These are phyloP conservation scores for Stipa capillata DNA, from an alignment of 176 grass and related monocot genomes.

Conservation along the genomic window DNA sequence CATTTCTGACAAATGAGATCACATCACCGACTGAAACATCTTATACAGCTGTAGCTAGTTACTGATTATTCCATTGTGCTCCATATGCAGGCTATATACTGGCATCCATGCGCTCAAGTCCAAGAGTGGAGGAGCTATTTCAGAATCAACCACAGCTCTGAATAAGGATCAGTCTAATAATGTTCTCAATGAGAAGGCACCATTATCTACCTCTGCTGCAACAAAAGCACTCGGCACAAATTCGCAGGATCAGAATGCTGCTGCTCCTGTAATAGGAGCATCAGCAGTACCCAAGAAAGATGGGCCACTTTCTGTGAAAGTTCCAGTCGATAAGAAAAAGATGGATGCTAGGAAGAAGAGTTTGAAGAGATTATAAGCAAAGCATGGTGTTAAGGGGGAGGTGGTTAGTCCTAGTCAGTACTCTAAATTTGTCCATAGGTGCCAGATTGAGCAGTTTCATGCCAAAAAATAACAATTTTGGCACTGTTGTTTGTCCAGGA, in stretches of 20 bases:
- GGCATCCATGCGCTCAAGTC: slow-evolving; percentile 72
- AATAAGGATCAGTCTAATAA: slow-evolving; percentile 43
- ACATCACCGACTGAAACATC: not conserved
- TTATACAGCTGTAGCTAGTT: not conserved
- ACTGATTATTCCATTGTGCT: not conserved
- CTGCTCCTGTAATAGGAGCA: slow-evolving; percentile 8
- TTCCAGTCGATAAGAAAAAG: slow-evolving; percentile 67
- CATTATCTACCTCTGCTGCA: slow-evolving; percentile 32
- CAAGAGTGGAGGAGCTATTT: slow-evolving; percentile 53
- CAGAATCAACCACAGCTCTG: slow-evolving; percentile 49
- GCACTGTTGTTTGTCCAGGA: not conserved
- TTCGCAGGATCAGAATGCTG: slow-evolving; percentile 57
- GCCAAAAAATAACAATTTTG: not conserved
- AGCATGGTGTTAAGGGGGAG: not conserved
- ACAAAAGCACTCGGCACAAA: slow-evolving; percentile 22
- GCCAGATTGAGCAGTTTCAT: not conserved
- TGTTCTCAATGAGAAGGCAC: not conserved
- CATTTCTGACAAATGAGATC: not conserved
- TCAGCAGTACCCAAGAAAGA: slow-evolving; percentile 41
- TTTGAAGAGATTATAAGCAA: slow-evolving; percentile 67
- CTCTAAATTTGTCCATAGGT: not conserved
- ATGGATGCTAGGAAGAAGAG: slow-evolving; percentile 86
- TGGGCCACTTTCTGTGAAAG: slow-evolving; percentile 30
- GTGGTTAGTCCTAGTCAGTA: not conserved
- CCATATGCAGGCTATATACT: slow-evolving; percentile 52